These are phyloP conservation scores for California macrophylla DNA, from an alignment of 441 rosid genomes.

Conservation along the genomic window DNA sequence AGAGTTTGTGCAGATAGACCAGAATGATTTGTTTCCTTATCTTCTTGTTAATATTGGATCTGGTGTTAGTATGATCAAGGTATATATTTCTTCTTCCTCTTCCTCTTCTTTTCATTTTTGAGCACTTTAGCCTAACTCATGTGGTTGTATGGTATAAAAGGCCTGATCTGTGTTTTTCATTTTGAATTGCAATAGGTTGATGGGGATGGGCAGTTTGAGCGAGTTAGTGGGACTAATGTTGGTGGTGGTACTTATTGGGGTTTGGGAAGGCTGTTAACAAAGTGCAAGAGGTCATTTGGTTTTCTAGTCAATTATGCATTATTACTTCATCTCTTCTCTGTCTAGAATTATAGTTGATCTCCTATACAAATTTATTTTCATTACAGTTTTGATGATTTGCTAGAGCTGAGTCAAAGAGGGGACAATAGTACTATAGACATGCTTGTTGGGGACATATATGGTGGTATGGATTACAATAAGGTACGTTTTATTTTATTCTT, in stretches of 20 bases:
- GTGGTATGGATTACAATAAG: conserved; percentile 95
- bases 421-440: conserved; percentile 89
- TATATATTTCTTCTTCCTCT: conserved; percentile 19
- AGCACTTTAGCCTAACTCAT: conserved; percentile 7
- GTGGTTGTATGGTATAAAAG: conserved; percentile 5
- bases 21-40: conserved; percentile 88
- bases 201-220: conserved; percentile 90
- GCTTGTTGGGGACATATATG: conserved; percentile 99
- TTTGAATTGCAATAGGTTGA: conserved; percentile 58
- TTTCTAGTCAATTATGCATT: conserved; percentile 10
- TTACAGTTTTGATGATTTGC: conserved; percentile 88
- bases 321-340: conserved; percentile 1
- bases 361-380: conserved; percentile 6
- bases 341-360: conserved; percentile 10
- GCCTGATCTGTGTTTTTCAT: conserved; percentile 16
- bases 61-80: conserved; percentile 99
- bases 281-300: conserved; percentile 73
- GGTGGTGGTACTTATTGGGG: conserved; percentile 99
- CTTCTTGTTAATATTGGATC: conserved; percentile 97
- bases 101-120: conserved; percentile 11
- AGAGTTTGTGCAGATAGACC: conserved; percentile 91
- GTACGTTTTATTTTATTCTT: conserved; percentile 32
- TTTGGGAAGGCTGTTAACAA: conserved; percentile 85
- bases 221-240: conserved; percentile 96
- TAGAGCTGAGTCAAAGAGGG: conserved; percentile 96